Evolutionary conservation across 1,284 basidiomycete species (phyloP), one percentile per base, ranked within the genome.

Genomic region (Rhodotorula sp.): DNA sequence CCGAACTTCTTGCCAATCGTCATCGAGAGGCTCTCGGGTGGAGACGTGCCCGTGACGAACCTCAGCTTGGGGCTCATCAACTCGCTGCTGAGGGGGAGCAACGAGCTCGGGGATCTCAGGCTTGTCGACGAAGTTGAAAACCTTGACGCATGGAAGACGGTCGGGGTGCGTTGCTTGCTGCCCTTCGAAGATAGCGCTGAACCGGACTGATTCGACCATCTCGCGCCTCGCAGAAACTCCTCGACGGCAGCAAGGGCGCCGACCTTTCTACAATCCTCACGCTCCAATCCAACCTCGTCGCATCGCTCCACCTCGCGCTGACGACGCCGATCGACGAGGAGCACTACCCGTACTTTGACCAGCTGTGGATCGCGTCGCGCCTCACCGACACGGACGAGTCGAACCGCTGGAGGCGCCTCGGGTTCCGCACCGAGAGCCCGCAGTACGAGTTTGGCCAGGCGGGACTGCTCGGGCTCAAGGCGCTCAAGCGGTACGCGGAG

Each of bases 251-350:
- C 56, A 92, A 95, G 76, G 92, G 95, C 19, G 79, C 84, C 93
- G 59, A 88, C 89, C 7, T 92, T 90, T 14, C 55, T 0, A 91
- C 89, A 72, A 92, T 97, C 65, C 86, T 96, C 68, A 91, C 95
- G 78, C 97, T 96, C 81, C 94, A 97, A 84, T 88, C 90, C 54
- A 93, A 93, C 80, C 88, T 93, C 77, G 86, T 92, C 66, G 87
- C 91, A 44, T 88, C 94, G 23, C 89, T 90, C 3, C 90, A 92
- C 78, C 87, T 89, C 63, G 90, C 90, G 80, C 92, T 95, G 81
- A 88, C 86, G 12, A 90, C 89, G 0, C 82, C 87, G 4, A 90
- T 97, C 46, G 88, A 50, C 27, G 64, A 66, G 19, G 19, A 83
- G 0, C 91, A 94, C 77, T 85, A 85, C 45, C 84, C 84, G 21